Base-by-base conservation (phyloP, 768 basidiomycete species). In the Plicaturopsis crispa region DNA sequence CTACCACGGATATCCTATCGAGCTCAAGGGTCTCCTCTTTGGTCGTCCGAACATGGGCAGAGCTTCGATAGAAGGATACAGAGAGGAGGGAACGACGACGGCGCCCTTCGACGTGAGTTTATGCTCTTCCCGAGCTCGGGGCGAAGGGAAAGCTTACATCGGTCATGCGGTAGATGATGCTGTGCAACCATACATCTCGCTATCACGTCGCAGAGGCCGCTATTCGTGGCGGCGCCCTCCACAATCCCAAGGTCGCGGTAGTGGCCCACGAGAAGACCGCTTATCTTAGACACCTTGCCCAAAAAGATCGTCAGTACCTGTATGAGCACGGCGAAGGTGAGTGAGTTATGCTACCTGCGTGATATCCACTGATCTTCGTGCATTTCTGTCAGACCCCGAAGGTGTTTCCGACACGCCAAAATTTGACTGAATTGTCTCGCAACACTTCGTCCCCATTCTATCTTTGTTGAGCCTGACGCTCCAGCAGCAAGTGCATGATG, bases 1-100 rank as follows among this genome's bases (percentile, higher is more conserved):
- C 61, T 91, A 84, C 61, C 88, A 91, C 56, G 81, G 84, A 5
- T 89, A 80, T 51, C 78, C 84, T 0, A 72, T 80, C 38, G 81
- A 87, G 54, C 59, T 88, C 36, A 71, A 74, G 49, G 81, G 82
- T 10, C 51, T 84, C 44, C 50, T 87, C 26, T 78, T 72, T 26
- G 81, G 77, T 3, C 63, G 81, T 6, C 68, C 66, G 11, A 58
- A 56, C 20, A 53, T 65, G 35, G 66, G 68, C 4, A 59, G 79
- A 35, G 60, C 80, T n/a, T 55, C 65, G 0, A 73, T 84, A 24
- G 67, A 65, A 30, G 81, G 83, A 44, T 84, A 82, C 50, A 62
- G 60, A 24, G 84, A 84, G 53, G 82, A 84, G 58, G 80, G 84
- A 11, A 84, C 82, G 1, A 88, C 86, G 13, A 89, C 86, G 17